phyloP scores from a whole-genome alignment of 1,284 basidiomycete species.

The Rhodotorula sp. region DNA sequence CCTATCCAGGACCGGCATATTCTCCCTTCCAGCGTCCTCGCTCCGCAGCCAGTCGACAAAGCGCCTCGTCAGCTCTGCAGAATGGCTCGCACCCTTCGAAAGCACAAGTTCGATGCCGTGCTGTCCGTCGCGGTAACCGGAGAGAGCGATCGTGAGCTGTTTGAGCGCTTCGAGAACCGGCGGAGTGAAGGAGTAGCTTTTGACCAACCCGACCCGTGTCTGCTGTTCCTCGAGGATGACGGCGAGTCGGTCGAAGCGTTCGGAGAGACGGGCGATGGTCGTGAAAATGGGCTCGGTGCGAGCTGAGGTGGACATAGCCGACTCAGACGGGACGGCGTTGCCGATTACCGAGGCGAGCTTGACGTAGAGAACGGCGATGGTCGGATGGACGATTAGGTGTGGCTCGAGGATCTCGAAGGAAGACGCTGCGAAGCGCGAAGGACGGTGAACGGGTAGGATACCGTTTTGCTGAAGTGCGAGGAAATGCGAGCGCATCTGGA shows the following conservation, averaged over 20 bases:
- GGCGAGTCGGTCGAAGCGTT: constrained; percentile 6
- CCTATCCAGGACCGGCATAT: background rate
- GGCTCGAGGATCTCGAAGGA: constrained; percentile 6
- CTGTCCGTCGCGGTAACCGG: background rate
- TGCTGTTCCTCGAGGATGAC: constrained; percentile 17
- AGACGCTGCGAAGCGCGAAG: background rate
- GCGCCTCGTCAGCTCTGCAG: background rate
- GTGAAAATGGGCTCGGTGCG: constrained; percentile 8
- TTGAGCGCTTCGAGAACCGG: constrained; percentile 10
- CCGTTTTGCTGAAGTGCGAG: background rate
- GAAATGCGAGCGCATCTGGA: constrained; percentile 7
- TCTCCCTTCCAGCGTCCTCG: background rate
- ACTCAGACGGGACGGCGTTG: background rate
- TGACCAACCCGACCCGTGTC: background rate
- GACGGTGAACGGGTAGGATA: constrained; percentile 11
- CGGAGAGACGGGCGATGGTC: constrained; percentile 5
- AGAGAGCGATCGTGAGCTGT: background rate
- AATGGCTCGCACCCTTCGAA: background rate
- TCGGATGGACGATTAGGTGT: constrained; percentile 8
- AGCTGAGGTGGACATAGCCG: no score
- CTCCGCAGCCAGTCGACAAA: background rate
- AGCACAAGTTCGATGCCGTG: constrained; percentile 11
- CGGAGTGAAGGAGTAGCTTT: constrained; percentile 6
- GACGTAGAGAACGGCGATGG: constrained; percentile 8
- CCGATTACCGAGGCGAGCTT: constrained; percentile 3